Base-by-base conservation (phyloP, 2,329 filamentous ascomycete species). In the Trichoderma cornu-damae region DNA sequence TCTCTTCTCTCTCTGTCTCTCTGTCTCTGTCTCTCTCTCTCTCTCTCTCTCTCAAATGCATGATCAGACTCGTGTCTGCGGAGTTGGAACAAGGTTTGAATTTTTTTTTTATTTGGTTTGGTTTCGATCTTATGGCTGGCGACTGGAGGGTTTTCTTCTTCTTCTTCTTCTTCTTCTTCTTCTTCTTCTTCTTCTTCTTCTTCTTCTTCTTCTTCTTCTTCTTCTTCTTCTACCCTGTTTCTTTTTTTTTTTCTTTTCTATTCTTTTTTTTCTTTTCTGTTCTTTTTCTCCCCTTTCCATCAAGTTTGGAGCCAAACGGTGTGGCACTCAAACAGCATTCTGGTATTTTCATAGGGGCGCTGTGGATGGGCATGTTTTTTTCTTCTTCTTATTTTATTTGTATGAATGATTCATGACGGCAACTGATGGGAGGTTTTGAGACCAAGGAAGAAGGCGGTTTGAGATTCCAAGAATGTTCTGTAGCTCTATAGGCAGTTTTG, bases 1-100 rank as follows among this genome's bases (percentile, higher is more conserved):
- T 16, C 24, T 12, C 12, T 24, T 16, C 3, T 28, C 28, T 9
- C 14, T 34, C 43, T n/a, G 20, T 7, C 5, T 9, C 26, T 34
- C 30, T 18, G 7, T 34, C 6, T 43, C 20, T 28, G 26, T 8
- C 8, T 28, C 26, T 8, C 26, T 9, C n/a, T 7, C 38, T 14
- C 35, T 30, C 14, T 35, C 30, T 50, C 6, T 18, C 4, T 34
- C 26, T 44, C 50, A 43, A 44, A 34, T 55, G 43, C 50, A 54
- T 54, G 51, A 55, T 55, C 52, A 46, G 42, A 55, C 42, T 22
- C 6, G n/a, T 11, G 52, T 55, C 52, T 46, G 22, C 52, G 52
- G 52, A 47, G 52, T 47, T 46, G 44, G 44, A 6, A 48, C 22
- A 18, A 3, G 32, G 6, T 22, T 7, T 46, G 28, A 1, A 6